Conservation (phyloP, 208 protist genomes). For the Herpetomonas tarakana region DNA sequence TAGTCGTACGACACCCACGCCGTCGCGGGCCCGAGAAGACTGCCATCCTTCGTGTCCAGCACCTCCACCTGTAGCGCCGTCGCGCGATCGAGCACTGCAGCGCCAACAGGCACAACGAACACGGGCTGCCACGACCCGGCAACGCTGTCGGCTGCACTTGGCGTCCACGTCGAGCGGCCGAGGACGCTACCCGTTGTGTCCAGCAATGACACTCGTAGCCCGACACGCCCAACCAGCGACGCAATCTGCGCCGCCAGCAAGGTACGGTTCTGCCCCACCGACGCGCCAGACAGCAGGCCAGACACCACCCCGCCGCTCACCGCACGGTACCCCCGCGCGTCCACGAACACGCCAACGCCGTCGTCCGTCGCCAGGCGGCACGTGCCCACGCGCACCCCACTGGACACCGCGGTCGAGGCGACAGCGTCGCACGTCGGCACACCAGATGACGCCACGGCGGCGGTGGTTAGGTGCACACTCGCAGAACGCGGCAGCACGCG, state of each 20-base stretch:
- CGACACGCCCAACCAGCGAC: background rate
- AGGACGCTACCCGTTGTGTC: background rate
- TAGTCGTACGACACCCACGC: background rate
- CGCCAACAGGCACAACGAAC: background rate
- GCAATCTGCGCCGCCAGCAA: background rate
- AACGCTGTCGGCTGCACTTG: background rate
- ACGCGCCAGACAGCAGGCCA: background rate
- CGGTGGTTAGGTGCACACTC: background rate
- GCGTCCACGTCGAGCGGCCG: background rate
- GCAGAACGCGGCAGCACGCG: background rate
- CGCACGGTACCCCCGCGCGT: background rate
- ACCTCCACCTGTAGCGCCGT: background rate
- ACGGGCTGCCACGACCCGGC: background rate
- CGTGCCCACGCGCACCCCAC: background rate
- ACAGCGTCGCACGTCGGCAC: background rate
- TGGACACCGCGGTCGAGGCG: background rate
- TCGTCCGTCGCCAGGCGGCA: background rate
- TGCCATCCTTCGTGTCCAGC: background rate
- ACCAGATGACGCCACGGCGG: background rate
- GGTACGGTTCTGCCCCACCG: background rate
- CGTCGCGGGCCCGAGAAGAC: background rate
- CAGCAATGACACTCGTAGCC: background rate
- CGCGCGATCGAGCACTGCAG: background rate
- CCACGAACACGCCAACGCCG: background rate
- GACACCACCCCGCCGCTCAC: background rate